Evolutionary conservation across 1,284 basidiomycete genomes (phyloP).

Genomic region (Microbotryomycetes sp.): DNA sequence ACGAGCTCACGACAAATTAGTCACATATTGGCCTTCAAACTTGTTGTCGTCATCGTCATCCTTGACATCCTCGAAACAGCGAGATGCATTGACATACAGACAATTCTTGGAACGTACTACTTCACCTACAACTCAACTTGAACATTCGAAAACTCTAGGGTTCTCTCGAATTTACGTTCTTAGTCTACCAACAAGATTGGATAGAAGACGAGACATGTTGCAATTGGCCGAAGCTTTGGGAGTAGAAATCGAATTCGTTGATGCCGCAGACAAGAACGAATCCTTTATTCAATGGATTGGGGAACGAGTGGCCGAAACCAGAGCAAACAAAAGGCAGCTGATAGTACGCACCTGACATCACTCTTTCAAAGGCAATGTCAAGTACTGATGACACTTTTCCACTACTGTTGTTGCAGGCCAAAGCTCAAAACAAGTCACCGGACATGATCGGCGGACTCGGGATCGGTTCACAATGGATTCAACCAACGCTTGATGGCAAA

Average conservation of each 20-base stretch:
- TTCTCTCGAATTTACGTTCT: constrained; percentile 40
- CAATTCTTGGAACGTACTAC: constrained; percentile 23
- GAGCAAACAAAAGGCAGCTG: constrained; percentile 22
- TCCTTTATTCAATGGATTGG: constrained; percentile 38
- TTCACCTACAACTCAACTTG: constrained; percentile 12
- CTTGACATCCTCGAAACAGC: not conserved
- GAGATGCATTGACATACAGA: constrained; percentile 19
- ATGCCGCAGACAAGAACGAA: constrained; percentile 32
- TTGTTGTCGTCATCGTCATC: not conserved
- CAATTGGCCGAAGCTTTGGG: constrained; percentile 36
- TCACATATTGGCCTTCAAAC: not conserved
- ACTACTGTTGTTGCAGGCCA: not conserved
- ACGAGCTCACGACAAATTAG: not conserved
- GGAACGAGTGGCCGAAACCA: constrained; percentile 33
- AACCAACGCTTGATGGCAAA: constrained; percentile 7
- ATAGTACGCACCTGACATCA: constrained; percentile 18
- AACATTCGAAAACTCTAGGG: constrained; percentile 31
- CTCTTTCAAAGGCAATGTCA: not conserved
- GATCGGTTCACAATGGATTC: constrained; percentile 25
- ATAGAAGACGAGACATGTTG: constrained; percentile 34
- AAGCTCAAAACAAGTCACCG: not conserved
- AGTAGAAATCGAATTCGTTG: constrained; percentile 35
- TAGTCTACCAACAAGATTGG: constrained; percentile 32
- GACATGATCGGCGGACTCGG: constrained; percentile 27
- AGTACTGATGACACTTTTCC: not conserved